These are phyloP conservation scores for Mycena rosella DNA, from an alignment of 768 basidiomycete species.

Conservation along the genomic window DNA sequence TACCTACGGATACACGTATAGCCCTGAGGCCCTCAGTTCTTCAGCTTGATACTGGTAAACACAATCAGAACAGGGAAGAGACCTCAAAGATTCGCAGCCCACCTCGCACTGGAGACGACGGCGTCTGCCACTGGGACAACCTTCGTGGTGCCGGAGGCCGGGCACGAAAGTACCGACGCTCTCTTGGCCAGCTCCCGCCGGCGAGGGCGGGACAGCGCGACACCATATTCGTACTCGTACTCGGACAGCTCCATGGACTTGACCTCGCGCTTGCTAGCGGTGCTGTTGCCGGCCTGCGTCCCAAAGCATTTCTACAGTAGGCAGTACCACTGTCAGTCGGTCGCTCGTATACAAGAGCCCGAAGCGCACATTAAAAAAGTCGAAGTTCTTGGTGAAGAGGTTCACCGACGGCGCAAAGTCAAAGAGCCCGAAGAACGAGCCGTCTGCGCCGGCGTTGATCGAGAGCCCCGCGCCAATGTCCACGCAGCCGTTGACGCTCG, in stretches of 20 bases:
- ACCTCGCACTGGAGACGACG: conserved; percentile 20
- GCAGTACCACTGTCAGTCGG: neutral
- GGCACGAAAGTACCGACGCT: conserved; percentile 11
- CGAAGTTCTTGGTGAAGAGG: conserved; percentile 54
- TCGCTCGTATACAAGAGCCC: neutral
- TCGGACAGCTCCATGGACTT: conserved; percentile 8
- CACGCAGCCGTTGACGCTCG: conserved; percentile 49
- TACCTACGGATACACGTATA: no score
- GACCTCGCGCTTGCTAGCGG: conserved; percentile 15
- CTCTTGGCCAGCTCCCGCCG: conserved; percentile 14
- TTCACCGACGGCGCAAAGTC: conserved; percentile 46
- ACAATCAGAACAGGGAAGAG: neutral
- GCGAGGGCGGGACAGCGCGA: neutral
- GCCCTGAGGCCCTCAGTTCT: neutral
- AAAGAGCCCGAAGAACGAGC: conserved; percentile 55
- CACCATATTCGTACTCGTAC: neutral
- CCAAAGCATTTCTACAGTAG: conserved; percentile 35
- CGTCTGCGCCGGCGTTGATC: conserved; percentile 56
- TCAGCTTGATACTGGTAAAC: conserved; percentile 24
- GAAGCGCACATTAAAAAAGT: conserved; percentile 49
- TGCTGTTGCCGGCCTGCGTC: conserved; percentile 13
- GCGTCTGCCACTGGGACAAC: conserved; percentile 24
- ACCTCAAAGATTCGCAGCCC: neutral
- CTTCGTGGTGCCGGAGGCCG: conserved; percentile 5
- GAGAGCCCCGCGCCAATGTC: conserved; percentile 49